A percentile compares a stretch with the other conserved stretches of the same genome.
These are phyloP conservation scores for Aspergillus pseudoglaucus DNA, from an alignment of 2,329 filamentous ascomycete species.

Conservation along the genomic window DNA sequence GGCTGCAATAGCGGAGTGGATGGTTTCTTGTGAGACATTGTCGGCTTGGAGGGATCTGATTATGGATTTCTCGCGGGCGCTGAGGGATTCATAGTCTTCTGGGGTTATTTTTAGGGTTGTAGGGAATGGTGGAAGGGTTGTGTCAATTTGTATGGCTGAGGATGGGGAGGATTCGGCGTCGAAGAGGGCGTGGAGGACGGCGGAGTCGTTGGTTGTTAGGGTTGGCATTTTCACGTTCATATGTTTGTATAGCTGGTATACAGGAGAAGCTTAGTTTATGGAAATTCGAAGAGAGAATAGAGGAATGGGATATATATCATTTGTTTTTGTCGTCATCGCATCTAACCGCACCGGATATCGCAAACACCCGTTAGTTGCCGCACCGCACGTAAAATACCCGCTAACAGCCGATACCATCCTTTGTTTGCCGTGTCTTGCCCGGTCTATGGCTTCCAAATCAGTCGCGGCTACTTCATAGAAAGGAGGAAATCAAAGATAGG, in stretches of 20 bases:
- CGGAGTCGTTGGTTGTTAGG: conserved; percentile 40
- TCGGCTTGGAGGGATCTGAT: conserved; percentile 31
- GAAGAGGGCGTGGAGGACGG: conserved; percentile 41
- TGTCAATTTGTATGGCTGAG: conserved; percentile 32
- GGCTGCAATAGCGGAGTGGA: conserved; percentile 29
- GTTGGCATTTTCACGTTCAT: conserved; percentile 9
- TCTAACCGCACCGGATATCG: neutral
- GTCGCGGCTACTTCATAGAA: no score
- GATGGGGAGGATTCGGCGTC: conserved; percentile 39
- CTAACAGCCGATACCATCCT: conserved; percentile 11
- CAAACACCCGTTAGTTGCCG: conserved; percentile 1
- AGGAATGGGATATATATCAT: neutral
- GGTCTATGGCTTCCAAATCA: neutral
- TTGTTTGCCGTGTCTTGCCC: neutral
- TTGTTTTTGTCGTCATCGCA: neutral
- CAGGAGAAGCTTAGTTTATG: conserved; percentile 16
- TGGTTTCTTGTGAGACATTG: conserved; percentile 13
- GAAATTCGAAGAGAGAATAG: neutral
- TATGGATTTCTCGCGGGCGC: conserved; percentile 34
- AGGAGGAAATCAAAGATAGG: no score
- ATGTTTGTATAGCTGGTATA: conserved; percentile 15
- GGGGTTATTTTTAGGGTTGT: conserved; percentile 28
- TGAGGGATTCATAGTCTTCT: conserved; percentile 31
- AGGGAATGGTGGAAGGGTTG: conserved; percentile 36
- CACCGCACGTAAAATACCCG: conserved; percentile 4